phyloP scores from a whole-genome alignment of 2,329 filamentous ascomycete genomes.

The Didymella pomorum region DNA sequence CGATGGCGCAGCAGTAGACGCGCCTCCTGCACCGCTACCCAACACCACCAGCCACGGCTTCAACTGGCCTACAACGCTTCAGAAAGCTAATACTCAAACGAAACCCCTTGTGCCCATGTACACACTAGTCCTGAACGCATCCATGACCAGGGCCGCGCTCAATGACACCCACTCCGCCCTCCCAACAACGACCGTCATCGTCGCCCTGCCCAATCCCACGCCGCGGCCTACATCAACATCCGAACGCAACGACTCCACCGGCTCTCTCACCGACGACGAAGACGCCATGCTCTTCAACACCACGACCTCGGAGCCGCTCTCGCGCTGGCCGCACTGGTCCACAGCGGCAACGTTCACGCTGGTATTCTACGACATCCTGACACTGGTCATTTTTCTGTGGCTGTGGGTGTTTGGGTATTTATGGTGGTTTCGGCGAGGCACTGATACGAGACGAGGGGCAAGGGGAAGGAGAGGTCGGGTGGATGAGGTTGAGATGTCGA shows the following conservation, averaged over 20 bases:
- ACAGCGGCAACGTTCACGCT: conserved; percentile 23
- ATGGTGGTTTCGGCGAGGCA: conserved; percentile 7
- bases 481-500: background rate
- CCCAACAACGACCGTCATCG: conserved; percentile 5
- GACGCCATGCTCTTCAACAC: conserved; percentile 1
- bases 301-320: background rate
- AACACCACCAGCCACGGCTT: background rate
- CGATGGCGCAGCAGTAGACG: background rate
- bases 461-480: background rate
- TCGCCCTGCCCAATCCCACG: conserved; percentile 6
- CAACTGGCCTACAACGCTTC: background rate
- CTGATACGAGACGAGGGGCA: background rate
- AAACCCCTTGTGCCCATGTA: too few relatives aligned
- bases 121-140: background rate
- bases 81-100: background rate
- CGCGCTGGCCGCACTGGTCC: conserved; percentile 20
- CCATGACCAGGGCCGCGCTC: background rate
- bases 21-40: background rate
- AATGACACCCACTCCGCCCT: background rate
- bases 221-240: background rate
- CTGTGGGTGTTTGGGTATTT: conserved; percentile 25
- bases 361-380: conserved; percentile 31
- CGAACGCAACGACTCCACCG: background rate
- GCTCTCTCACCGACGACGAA: background rate
- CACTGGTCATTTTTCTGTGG: conserved; percentile 22